Conservation (phyloP, 2,329 filamentous ascomycete species). For the Fusarium papillatum region DNA sequence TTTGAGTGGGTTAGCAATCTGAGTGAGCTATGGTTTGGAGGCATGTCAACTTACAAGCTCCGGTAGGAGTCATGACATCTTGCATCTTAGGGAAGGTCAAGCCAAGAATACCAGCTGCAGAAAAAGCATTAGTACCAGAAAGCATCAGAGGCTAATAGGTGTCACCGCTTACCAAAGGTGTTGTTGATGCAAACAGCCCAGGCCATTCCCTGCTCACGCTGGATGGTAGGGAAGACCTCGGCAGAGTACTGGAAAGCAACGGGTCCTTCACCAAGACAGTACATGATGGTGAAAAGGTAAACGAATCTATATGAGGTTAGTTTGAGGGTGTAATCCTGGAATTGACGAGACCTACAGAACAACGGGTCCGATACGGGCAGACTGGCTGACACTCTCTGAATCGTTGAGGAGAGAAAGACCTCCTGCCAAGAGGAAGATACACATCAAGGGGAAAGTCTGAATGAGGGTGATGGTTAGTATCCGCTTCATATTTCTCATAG, state of each 20-base stretch:
- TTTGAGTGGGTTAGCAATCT: constrained; percentile 28
- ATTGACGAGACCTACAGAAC: constrained; percentile 32
- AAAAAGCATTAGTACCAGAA: constrained; percentile 14
- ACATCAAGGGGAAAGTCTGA: constrained; percentile 52
- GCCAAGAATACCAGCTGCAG: constrained; percentile 41
- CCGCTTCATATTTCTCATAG: not conserved
- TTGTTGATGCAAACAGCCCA: constrained; percentile 55
- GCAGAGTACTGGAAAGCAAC: constrained; percentile 55
- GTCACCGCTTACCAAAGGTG: constrained; percentile 37
- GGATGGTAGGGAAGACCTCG: constrained; percentile 53
- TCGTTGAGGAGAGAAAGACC: constrained; percentile 48
- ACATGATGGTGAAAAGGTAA: constrained; percentile 53
- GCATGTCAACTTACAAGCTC: constrained; percentile 42
- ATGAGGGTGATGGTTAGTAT: not conserved
- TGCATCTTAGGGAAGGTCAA: constrained; percentile 51
- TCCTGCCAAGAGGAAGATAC: constrained; percentile 48
- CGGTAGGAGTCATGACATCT: constrained; percentile 48
- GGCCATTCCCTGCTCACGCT: constrained; percentile 55
- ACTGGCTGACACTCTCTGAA: constrained; percentile 14
- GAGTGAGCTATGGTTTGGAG: rapidly evolving
- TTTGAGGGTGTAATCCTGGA: not conserved
- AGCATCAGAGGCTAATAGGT: not conserved
- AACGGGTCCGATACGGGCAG: constrained; percentile 45
- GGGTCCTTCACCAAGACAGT: constrained; percentile 52
- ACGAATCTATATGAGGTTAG: constrained; percentile 41